phyloP scores from a whole-genome alignment of 331 rosid species.

The Quercus lobata region DNA sequence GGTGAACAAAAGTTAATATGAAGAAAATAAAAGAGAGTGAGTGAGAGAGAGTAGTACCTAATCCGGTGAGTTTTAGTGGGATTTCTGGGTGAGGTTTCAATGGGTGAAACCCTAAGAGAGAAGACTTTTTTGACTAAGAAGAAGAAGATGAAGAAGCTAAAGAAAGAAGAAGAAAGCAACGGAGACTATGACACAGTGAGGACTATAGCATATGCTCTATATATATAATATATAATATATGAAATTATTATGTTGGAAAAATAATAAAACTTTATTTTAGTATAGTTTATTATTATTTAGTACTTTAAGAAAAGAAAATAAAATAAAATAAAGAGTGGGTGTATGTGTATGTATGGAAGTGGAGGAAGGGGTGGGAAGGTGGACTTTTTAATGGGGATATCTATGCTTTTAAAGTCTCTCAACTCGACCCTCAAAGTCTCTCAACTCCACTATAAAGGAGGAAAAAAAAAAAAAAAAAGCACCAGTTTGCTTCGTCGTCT shows the following conservation, averaged over 20 bases:
- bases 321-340: neutral
- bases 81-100: neutral
- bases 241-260: neutral
- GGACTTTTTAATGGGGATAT: neutral
- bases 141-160: neutral
- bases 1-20: neutral
- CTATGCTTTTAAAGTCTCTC: neutral
- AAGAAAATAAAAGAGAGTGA: neutral
- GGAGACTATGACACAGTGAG: neutral
- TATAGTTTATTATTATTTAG: no score
- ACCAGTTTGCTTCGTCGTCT: constrained; percentile 24
- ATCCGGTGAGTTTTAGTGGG: neutral
- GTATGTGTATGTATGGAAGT: neutral
- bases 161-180: neutral
- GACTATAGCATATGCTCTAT: neutral
- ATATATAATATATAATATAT: neutral
- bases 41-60: neutral
- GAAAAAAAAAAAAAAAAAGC: constrained; percentile 24
- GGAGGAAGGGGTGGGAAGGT: neutral
- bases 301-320: neutral
- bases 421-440: neutral
- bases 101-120: neutral
- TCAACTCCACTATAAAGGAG: constrained; percentile 11
- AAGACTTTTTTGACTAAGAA: neutral
- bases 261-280: neutral